Percentiles rank a stretch among this genome's conserved stretches.
These are phyloP conservation scores for Myxozyma lipomycoides DNA, from an alignment of 805 yeast species.

Conservation along the genomic window DNA sequence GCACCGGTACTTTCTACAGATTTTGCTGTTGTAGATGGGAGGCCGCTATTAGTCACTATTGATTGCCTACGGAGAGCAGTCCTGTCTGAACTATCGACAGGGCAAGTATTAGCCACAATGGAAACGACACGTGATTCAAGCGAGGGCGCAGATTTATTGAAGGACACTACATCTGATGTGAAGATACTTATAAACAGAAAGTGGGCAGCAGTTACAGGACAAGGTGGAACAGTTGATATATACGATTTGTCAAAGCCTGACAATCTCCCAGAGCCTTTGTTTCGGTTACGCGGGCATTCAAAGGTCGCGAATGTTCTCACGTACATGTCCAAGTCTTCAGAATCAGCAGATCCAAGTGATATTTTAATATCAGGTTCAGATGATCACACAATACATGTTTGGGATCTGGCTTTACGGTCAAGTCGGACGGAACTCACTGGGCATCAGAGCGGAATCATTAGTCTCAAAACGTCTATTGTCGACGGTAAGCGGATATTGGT, in stretches of 20 bases:
- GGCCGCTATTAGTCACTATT: slow-evolving; percentile 8
- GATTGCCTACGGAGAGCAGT: slow-evolving; percentile 23
- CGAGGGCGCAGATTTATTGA: not conserved
- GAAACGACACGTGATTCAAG: not conserved
- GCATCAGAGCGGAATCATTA: slow-evolving; percentile 16
- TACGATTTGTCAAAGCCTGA: slow-evolving; percentile 6
- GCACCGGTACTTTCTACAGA: slow-evolving; percentile 17
- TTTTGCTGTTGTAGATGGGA: slow-evolving; percentile 27
- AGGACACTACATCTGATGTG: slow-evolving; percentile 14
- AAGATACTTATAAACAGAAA: not conserved
- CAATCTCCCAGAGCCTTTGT: not conserved
- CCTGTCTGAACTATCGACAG: slow-evolving; percentile 8
- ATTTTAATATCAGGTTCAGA: slow-evolving; percentile 19
- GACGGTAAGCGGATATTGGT: slow-evolving; percentile 3
- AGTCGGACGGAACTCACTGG: slow-evolving; percentile 10
- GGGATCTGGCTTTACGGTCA: slow-evolving; percentile 13
- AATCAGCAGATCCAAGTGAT: not conserved
- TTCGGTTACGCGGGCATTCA: slow-evolving; percentile 13
- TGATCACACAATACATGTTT: slow-evolving; percentile 15
- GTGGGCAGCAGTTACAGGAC: slow-evolving; percentile 12
- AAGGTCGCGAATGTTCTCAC: slow-evolving; percentile 14
- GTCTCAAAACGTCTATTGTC: slow-evolving; percentile 4
- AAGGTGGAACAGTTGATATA: slow-evolving; percentile 11
- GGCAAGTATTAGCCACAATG: not conserved
- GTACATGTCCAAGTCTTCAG: not conserved